These are phyloP conservation scores for Ustilago lituana DNA, from an alignment of 1,284 basidiomycete species.

Conservation along the genomic window DNA sequence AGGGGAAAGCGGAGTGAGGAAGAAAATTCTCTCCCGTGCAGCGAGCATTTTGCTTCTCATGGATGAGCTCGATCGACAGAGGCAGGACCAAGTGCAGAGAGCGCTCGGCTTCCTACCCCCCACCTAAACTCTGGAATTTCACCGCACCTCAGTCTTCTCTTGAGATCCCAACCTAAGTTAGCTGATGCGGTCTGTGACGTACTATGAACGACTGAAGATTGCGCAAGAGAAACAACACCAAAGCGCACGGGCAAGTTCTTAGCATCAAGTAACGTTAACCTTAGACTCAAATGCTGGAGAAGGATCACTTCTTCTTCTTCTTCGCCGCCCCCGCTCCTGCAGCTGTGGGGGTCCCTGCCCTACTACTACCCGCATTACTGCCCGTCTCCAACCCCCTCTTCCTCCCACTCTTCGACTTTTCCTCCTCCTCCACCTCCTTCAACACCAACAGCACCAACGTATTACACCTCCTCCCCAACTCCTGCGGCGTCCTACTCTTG, in stretches of 20 bases:
- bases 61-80: constrained; percentile 6
- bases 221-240: too few relatives aligned
- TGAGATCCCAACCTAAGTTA: too few relatives aligned
- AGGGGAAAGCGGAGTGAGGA: not conserved
- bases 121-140: too few relatives aligned
- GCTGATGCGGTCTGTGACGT: too few relatives aligned
- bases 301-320: constrained; percentile 37
- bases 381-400: constrained; percentile 24
- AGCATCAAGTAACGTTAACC: too few relatives aligned
- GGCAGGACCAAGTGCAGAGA: not conserved
- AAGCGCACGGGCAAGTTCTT: too few relatives aligned
- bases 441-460: constrained; percentile 90
- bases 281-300: too few relatives aligned
- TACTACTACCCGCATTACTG: constrained; percentile 30
- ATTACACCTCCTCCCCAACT: constrained; percentile 87
- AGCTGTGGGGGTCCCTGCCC: constrained; percentile 20
- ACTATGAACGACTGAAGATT: too few relatives aligned
- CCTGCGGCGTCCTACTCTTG: constrained; percentile 90
- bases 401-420: constrained; percentile 15
- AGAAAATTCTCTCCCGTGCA: constrained; percentile 7
- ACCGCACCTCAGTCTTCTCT: too few relatives aligned
- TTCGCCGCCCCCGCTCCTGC: constrained; percentile 4
- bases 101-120: constrained; percentile 12
- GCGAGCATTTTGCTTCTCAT: constrained; percentile 21
- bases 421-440: constrained; percentile 75